Percentiles rank a stretch among this genome's conserved stretches.
phyloP scores from a whole-genome alignment of 805 yeast species.

The Pichia eremophila region DNA sequence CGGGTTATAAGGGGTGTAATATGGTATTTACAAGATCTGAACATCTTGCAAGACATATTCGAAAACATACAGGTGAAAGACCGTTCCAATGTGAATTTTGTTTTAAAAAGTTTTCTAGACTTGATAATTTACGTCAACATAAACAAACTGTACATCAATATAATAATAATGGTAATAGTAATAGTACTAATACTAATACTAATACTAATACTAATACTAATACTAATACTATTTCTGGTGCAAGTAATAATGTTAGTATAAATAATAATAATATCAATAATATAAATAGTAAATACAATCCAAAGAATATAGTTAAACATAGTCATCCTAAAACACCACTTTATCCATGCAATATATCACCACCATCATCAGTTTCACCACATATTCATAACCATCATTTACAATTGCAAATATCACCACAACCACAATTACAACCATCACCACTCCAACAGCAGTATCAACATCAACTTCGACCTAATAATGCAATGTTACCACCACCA shows the following conservation, averaged over 20 bases:
- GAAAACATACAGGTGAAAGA: conserved; percentile 91
- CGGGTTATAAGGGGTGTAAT: conserved; percentile 75
- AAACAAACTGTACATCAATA: conserved; percentile 73
- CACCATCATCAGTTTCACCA: conserved; percentile 6
- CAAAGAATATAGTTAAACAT: too few species aligned
- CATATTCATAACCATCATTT: not conserved
- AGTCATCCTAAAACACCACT: conserved; percentile 1
- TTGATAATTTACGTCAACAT: conserved; percentile 87
- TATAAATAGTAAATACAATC: not conserved
- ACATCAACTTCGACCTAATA: not conserved
- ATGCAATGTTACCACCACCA: conserved; percentile 25
- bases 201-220: too few species aligned
- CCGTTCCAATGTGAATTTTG: conserved; percentile 86
- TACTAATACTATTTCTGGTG: too few species aligned
- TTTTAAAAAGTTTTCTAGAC: conserved; percentile 65
- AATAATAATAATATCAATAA: not conserved
- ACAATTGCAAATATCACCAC: too few species aligned
- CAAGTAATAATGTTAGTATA: conserved; percentile 5
- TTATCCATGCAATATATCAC: not conserved
- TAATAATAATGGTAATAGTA: conserved; percentile 17
- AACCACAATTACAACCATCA: too few species aligned
- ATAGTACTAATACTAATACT: too few species aligned
- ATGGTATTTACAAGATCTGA: conserved; percentile 90
- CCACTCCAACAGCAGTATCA: too few species aligned
- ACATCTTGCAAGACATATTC: conserved; percentile 83